Evolutionary conservation across 2,329 filamentous ascomycete genomes (phyloP).

Genomic region (Aspergillus tamarii): DNA sequence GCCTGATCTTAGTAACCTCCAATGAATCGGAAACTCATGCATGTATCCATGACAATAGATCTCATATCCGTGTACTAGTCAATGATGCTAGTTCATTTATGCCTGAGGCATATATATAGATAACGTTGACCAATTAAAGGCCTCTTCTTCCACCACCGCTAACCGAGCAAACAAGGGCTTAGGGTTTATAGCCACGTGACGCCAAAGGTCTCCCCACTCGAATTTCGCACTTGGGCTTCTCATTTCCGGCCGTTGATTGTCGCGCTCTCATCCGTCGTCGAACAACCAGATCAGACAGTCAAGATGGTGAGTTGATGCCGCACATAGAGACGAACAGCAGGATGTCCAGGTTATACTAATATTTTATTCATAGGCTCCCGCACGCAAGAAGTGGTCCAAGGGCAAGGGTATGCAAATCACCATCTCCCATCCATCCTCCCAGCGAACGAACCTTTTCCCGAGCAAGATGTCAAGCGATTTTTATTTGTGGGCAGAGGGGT

Average conservation of each 20-base stretch:
- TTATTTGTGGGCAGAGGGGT: constrained; percentile 19
- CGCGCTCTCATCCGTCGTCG: constrained; percentile 34
- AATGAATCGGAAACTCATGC: not conserved
- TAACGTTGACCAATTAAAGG: constrained; percentile 15
- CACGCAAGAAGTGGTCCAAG: constrained; percentile 61
- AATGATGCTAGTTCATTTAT: not conserved
- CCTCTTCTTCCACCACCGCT: constrained; percentile 9
- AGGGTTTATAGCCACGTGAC: constrained; percentile 28
- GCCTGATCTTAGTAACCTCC: not conserved
- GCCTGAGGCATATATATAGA: constrained; percentile 15
- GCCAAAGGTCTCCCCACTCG: constrained; percentile 43
- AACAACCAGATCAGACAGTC: constrained; percentile 41
- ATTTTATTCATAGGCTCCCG: constrained; percentile 44
- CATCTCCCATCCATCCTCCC: constrained; percentile 11
- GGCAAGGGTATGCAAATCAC: constrained; percentile 54
- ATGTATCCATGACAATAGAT: not conserved
- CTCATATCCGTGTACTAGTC: not conserved
- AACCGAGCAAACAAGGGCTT: constrained; percentile 36
- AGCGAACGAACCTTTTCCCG: constrained; percentile 11
- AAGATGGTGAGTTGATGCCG: constrained; percentile 39
- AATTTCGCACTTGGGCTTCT: constrained; percentile 39
- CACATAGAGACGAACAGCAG: constrained; percentile 1
- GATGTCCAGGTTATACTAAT: constrained; percentile 18
- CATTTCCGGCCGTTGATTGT: constrained; percentile 27
- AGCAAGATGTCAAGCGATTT: constrained; percentile 26